Percentiles rank a stretch among this genome's conserved stretches.
These are phyloP conservation scores for Chernovozyma sophiae-reginae DNA, from an alignment of 1,139 yeast species.

Conservation along the genomic window DNA sequence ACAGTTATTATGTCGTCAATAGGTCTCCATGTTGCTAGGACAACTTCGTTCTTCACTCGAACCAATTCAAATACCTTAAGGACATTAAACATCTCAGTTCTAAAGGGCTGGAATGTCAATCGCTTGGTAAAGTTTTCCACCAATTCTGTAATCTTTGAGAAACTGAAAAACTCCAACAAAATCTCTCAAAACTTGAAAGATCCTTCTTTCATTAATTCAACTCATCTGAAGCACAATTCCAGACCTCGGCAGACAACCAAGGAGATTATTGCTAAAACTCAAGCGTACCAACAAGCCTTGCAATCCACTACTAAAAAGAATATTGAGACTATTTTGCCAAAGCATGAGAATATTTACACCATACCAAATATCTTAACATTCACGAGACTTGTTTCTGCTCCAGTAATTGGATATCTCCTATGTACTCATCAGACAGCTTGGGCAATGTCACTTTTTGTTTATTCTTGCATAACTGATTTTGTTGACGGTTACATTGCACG, in stretches of 20 bases:
- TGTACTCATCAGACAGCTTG: constrained; percentile 54
- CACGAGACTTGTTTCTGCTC: constrained; percentile 75
- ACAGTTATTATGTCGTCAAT: too few relatives aligned
- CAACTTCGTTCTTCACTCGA: too few relatives aligned
- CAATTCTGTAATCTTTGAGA: too few relatives aligned
- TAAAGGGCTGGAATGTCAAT: too few relatives aligned
- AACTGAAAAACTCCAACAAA: too few relatives aligned
- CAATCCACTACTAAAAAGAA: constrained; percentile 6
- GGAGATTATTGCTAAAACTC: constrained; percentile 5
- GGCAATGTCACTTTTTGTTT: constrained; percentile 72
- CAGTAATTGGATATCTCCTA: constrained; percentile 76
- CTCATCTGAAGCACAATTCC: not conserved
- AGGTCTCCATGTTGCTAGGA: too few relatives aligned
- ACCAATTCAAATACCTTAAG: too few relatives aligned
- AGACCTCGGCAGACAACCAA: not conserved
- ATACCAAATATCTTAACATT: constrained; percentile 82
- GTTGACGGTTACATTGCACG: constrained; percentile 92
- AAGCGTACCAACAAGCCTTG: constrained; percentile 6
- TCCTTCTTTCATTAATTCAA: too few relatives aligned
- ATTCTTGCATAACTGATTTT: constrained; percentile 87
- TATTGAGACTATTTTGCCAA: constrained; percentile 5
- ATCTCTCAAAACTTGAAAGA: too few relatives aligned
- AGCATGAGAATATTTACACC: constrained; percentile 61
- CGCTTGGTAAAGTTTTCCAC: not conserved
- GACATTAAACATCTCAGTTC: too few relatives aligned